Evolutionary conservation across 345 rosid genomes (phyloP).

Genomic region (Crucihimalaya himalaica): DNA sequence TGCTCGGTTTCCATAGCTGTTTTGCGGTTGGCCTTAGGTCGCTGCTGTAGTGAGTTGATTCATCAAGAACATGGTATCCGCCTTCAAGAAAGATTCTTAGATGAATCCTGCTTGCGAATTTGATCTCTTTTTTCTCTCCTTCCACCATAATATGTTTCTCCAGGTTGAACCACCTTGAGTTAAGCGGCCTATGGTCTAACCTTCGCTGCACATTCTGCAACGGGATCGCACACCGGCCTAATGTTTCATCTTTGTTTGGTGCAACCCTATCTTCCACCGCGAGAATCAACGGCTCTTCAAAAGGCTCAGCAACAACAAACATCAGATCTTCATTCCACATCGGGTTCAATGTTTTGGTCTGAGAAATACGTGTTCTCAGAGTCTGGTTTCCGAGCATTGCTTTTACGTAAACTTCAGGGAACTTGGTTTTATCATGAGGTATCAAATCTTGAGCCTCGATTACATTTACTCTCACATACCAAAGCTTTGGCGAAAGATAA

Average conservation of each 20-base stretch:
- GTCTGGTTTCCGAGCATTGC: constrained; percentile 65
- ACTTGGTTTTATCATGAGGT: constrained; percentile 68
- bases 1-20: constrained; percentile 81
- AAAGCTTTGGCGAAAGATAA: constrained; percentile 87
- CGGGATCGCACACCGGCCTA: constrained; percentile 66
- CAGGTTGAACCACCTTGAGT: constrained; percentile 75
- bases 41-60: constrained; percentile 94
- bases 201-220: constrained; percentile 70
- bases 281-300: constrained; percentile 79
- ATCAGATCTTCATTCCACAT: constrained; percentile 96
- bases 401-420: constrained; percentile 86
- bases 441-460: constrained; percentile 95
- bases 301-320: constrained; percentile 94
- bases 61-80: constrained; percentile 97
- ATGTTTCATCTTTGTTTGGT: constrained; percentile 69
- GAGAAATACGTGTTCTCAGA: constrained; percentile 63
- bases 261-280: constrained; percentile 75
- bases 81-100: constrained; percentile 85
- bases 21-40: constrained; percentile 93
- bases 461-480: constrained; percentile 95
- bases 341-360: constrained; percentile 72
- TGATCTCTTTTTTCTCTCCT: constrained; percentile 76
- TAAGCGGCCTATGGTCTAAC: constrained; percentile 76
- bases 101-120: constrained; percentile 90
- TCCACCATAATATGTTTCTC: constrained; percentile 77